Base-by-base conservation (phyloP, 1,284 basidiomycete species). In the Heterobasidion annosum region DNA sequence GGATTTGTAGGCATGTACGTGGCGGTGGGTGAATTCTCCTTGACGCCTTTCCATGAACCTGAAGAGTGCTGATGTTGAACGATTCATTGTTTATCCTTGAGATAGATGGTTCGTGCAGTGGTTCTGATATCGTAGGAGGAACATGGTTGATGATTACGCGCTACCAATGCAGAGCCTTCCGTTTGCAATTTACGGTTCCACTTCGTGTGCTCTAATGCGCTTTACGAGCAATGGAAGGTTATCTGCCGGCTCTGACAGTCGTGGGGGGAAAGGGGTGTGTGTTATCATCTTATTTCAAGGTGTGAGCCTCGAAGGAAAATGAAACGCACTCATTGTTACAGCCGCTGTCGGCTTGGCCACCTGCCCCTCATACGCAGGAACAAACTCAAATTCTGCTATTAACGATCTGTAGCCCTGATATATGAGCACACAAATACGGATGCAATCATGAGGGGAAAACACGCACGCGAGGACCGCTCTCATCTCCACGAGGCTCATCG, bases 401-500 rank as follows among this genome's bases (percentile, higher is more conserved):
- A 76, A 60, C 16, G 68, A 60, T 1, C 71, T 73, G 53, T 44
- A 55, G 32, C 37, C 13, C 9, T 10, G 19, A 35, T 32, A 18
- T 1, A 12, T 8, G 19, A 32, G 9, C 10, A 32, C 25, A 16
- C 18, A 13, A 46, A 6, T 2, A 25, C 32, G 8, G 15, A 50
- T 9, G 32, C 16, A 5, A 18, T 50, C 10, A 19, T 25, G 12
- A 18, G 10, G 7, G 10, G 10, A 46, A 32, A 32, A 13, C 8
- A 50, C 53, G 35, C 32, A 54, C 53, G 53, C 53, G 3, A 73
- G 54, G 12, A 74, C 70, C 46, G 70, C 72, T 59, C 78, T 78
- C 76, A 78, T 79, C 62, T 79, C 77, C 37, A 73, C 69, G 19
- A 78, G 70, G 0, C 75, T 69, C 77, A 79, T 78, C 0, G 75